phyloP scores from a whole-genome alignment of 2,329 filamentous ascomycete genomes.

The Penicillium sp. region DNA sequence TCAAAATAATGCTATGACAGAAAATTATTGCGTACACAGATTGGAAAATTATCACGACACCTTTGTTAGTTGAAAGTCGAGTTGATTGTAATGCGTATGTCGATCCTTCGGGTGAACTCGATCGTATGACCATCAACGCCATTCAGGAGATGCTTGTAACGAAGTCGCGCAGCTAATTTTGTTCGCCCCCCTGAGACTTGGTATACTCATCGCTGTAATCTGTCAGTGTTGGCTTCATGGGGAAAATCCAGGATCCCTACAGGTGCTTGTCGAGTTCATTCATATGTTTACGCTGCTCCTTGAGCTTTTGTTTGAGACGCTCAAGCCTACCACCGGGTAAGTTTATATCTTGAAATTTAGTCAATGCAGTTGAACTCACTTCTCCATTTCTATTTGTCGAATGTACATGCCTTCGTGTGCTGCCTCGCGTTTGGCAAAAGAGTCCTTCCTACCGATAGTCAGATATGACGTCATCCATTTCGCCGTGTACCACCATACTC shows the following conservation, averaged over 20 bases:
- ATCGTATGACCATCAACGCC: not conserved
- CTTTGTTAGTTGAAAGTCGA: not conserved
- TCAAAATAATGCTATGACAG: not conserved
- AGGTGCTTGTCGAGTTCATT: constrained; percentile 30
- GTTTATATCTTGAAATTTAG: not conserved
- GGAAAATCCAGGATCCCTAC: constrained; percentile 15
- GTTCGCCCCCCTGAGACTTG: constrained; percentile 21
- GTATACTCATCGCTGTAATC: constrained; percentile 17
- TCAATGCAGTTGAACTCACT: constrained; percentile 8
- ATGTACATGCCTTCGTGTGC: constrained; percentile 22
- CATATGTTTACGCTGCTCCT: constrained; percentile 26
- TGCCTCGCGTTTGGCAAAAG: constrained; percentile 21
- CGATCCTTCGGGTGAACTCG: not conserved
- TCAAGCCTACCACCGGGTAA: constrained; percentile 14
- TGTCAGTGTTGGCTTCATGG: not conserved
- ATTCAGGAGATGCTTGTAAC: not conserved
- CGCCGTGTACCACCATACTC: constrained; percentile 21
- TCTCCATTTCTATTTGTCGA: constrained; percentile 24
- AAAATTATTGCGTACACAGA: not conserved
- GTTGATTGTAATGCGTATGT: not conserved
- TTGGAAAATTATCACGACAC: not conserved
- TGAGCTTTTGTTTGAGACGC: constrained; percentile 20
- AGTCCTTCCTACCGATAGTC: constrained; percentile 21
- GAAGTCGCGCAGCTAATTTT: constrained; percentile 10
- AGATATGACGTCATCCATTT: constrained; percentile 26